These are phyloP conservation scores for Huntiella abstrusa DNA, from an alignment of 2,329 filamentous ascomycete genomes.

Conservation along the genomic window DNA sequence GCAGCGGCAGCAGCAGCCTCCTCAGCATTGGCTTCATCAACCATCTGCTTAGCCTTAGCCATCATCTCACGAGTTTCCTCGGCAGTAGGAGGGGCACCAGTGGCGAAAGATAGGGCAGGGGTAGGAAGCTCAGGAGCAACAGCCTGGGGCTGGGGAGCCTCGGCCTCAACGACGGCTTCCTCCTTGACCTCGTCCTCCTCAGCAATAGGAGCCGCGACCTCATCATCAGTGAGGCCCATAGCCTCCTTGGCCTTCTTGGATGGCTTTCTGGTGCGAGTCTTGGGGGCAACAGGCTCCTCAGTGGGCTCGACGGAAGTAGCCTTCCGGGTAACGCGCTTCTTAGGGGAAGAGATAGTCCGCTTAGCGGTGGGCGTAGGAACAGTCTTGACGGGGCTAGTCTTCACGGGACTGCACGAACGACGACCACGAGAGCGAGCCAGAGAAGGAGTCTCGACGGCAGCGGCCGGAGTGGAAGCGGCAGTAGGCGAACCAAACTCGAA, in stretches of 20 bases:
- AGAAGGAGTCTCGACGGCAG: slow-evolving; percentile 22
- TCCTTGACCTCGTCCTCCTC: slow-evolving; percentile 22
- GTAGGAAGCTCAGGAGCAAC: slow-evolving; percentile 4
- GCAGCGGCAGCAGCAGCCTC: slow-evolving; percentile 20
- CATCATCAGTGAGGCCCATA: slow-evolving; percentile 20
- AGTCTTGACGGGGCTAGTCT: slow-evolving; percentile 12
- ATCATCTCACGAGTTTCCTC: slow-evolving; percentile 73
- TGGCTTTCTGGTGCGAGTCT: slow-evolving; percentile 8
- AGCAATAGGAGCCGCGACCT: slow-evolving; percentile 20
- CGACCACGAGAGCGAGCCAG: slow-evolving; percentile 29
- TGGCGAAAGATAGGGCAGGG: slow-evolving; percentile 19
- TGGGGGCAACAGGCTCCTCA: slow-evolving; percentile 5
- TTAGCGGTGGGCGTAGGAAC: slow-evolving; percentile 35
- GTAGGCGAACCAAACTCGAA: slow-evolving; percentile 32
- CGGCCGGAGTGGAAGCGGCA: slow-evolving; percentile 25
- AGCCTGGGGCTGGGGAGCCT: slow-evolving; percentile 34
- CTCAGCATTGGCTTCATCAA: slow-evolving; percentile 39
- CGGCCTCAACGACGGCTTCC: slow-evolving; percentile 49
- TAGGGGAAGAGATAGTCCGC: slow-evolving; percentile 17
- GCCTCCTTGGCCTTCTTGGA: slow-evolving; percentile 19
- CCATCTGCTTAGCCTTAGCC: slow-evolving; percentile 72
- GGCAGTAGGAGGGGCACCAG: slow-evolving; percentile 49
- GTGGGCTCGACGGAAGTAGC: slow-evolving; percentile 9
- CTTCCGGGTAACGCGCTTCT: slow-evolving; percentile 9
- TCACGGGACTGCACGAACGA: slow-evolving; percentile 37